Base-by-base conservation (phyloP, 176 grass and related monocot genomes). In the Canna indica region DNA sequence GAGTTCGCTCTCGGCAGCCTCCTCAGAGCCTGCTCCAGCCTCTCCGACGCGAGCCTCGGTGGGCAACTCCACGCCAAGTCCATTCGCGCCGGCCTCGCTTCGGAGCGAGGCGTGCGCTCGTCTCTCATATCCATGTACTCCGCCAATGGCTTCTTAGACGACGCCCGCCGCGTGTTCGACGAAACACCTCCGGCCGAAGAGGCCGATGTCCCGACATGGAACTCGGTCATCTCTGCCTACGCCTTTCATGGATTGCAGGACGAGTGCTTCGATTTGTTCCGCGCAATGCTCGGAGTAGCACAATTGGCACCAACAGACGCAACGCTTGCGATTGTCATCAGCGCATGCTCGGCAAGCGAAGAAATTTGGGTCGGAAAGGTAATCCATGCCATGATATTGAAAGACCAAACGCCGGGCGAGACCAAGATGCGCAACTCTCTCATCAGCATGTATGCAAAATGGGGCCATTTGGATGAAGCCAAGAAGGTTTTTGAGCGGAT, bases 101-200 rank as follows among this genome's bases (percentile, higher is more conserved):
- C 45, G 41, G 73, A 66, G 60, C 60, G 59, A 2, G 39, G 73
- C 42, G 41, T 75, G 9, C 73, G 73, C 27, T 25, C 73, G 34
- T 75, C 73, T 32, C 73, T 75, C 27, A 44, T 75, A 17, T 39
- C 60, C 14, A 66, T 76, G 73, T 76, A 76, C 44, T 76, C 73
- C 13, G 41, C 41, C 12, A 26, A 2, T 16, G 59, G 42, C 31
- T 59, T 61, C 39, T 36, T 66, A 9, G 60, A 17, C 32, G 73
- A 76, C 44, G 73, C 42, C 59, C 60, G 60, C 29, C 59, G 7
- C 11, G 58, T 75, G 41, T 75, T 75, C 73, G 73, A 65, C 58
- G 41, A 75, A 65, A 59, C 52, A 3, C 61, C 42, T 6, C 7
- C 34, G 41, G 44, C 4, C 11, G 18, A 52, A 4, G 59, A 76